These are phyloP conservation scores for Coemansia sp. DNA, from an alignment of 192 early-diverging fungal genomes.

Conservation along the genomic window DNA sequence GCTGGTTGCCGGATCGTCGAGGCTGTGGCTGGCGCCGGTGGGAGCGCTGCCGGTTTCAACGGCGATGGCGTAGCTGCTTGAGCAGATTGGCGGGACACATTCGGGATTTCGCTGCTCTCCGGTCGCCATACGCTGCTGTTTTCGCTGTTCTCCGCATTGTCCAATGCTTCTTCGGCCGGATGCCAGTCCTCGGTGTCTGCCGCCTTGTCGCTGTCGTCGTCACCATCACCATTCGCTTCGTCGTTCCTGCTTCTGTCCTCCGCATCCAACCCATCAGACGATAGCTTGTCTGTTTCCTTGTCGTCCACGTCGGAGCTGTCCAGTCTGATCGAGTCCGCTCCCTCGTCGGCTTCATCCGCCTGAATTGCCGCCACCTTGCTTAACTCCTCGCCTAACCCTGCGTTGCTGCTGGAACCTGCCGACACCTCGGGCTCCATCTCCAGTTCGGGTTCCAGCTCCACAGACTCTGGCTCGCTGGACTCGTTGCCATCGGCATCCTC, in stretches of 20 bases:
- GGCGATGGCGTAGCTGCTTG: constrained; percentile 1
- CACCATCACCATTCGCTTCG: neutral
- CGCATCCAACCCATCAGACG: neutral
- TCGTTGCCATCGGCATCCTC: neutral
- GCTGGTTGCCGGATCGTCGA: neutral
- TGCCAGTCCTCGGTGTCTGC: constrained; percentile 2
- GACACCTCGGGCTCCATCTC: too few species aligned
- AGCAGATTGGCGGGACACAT: neutral
- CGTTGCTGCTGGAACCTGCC: too few species aligned
- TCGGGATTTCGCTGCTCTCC: constrained; percentile 6
- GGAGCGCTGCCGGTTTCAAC: neutral
- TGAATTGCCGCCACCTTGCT: too few species aligned
- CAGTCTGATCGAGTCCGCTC: too few species aligned
- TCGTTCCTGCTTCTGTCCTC: neutral
- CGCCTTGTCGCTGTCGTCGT: neutral
- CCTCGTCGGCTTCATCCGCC: too few species aligned
- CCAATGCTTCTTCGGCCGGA: neutral
- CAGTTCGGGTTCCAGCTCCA: neutral
- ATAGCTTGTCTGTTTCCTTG: constrained; percentile 1
- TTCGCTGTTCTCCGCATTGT: neutral
- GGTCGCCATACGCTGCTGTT: constrained; percentile 1
- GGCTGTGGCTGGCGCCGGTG: neutral
- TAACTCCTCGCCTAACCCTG: too few species aligned
- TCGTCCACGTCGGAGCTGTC: neutral
- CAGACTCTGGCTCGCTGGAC: constrained; percentile 1